These are phyloP conservation scores for Pezicula radicicola DNA, from an alignment of 2,329 filamentous ascomycete species.

Conservation along the genomic window DNA sequence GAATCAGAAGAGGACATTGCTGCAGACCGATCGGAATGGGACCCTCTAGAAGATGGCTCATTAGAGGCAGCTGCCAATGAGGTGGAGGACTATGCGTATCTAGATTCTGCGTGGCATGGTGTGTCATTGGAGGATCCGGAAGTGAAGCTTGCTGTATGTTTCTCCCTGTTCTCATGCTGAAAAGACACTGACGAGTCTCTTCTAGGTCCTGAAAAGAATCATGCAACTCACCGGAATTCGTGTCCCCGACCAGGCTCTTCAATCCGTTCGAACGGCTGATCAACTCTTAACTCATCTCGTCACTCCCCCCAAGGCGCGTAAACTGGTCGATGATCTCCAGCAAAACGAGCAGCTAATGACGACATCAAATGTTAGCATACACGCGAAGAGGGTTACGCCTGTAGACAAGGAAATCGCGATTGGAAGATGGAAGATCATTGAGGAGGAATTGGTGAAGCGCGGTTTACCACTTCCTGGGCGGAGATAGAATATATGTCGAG, in stretches of 20 bases:
- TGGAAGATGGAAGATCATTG: conserved; percentile 78
- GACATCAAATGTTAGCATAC: conserved; percentile 70
- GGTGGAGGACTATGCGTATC: conserved; percentile 33
- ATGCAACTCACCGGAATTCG: conserved; percentile 77
- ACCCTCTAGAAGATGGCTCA: conserved; percentile 10
- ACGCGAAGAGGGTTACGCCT: conserved; percentile 60
- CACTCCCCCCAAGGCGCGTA: conserved; percentile 52
- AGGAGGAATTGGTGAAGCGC: conserved; percentile 62
- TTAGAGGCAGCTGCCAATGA: conserved; percentile 8
- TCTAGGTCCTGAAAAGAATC: conserved; percentile 75
- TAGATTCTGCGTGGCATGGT: conserved; percentile 55
- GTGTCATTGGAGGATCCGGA: conserved; percentile 53
- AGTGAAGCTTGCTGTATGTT: conserved; percentile 72
- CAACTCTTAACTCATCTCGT: conserved; percentile 52
- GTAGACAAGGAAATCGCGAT: conserved; percentile 69
- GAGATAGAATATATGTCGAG: too few relatives aligned
- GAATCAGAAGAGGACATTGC: conserved; percentile 24
- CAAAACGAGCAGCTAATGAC: conserved; percentile 41
- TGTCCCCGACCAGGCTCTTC: conserved; percentile 68
- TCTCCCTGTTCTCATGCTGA: not conserved
- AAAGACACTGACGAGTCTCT: conserved; percentile 8
- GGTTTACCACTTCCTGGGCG: conserved; percentile 54
- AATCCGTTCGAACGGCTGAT: conserved; percentile 49
- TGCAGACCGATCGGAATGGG: conserved; percentile 20
- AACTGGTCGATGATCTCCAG: conserved; percentile 59